Base-by-base conservation (phyloP, 2,329 filamentous ascomycete species). In the Hypoxylon sp. region DNA sequence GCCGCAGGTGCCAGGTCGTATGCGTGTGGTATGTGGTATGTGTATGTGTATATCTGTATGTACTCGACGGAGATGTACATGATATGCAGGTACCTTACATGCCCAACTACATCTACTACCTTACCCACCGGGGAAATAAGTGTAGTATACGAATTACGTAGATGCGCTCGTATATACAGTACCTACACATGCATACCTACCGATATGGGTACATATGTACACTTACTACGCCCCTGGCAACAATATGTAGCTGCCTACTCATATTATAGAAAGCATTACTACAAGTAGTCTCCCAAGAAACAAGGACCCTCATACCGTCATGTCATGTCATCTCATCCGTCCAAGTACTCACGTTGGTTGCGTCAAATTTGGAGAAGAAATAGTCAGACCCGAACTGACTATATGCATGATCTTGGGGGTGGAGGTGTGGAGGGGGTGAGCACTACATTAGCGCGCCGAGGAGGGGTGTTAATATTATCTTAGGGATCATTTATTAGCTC, bases 271-370 rank as follows among this genome's bases (percentile, higher is more conserved):
- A n/a, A 60, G n/a, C 30, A 43, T 41, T 58, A 58, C 55, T 19
- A 46, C 55, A 30, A 30, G 28, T 62, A 53, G 45, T 48, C 41
- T 50, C 49, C 34, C 36, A 7, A 25, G 55, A 30, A 34, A 48
- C 55, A 64, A 52, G 57, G 49, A 51, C 21, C 41, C 52, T 58
- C 65, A 51, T 58, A 56, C 30, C 52, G 60, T 65, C 65, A 57
- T 61, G 59, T 66, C 66, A 69, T 63, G 63, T 69, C 66, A 69
- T 69, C 63, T 69, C 66, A 69, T 69, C 63, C 63, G 53, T 57
- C 63, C 62, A 32, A 59, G 28, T 21, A 59, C 55, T 59, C 38
- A 41, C 46, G 63, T 66, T 63, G 57, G 67, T 57, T 49, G 53
- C 45, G 43, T 67, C 60, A 59, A 67, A 61, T 67, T 67, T 64